phyloP scores from a whole-genome alignment of 495 filamentous ascomycete genomes.

The Hyaloscypha hepaticicola region DNA sequence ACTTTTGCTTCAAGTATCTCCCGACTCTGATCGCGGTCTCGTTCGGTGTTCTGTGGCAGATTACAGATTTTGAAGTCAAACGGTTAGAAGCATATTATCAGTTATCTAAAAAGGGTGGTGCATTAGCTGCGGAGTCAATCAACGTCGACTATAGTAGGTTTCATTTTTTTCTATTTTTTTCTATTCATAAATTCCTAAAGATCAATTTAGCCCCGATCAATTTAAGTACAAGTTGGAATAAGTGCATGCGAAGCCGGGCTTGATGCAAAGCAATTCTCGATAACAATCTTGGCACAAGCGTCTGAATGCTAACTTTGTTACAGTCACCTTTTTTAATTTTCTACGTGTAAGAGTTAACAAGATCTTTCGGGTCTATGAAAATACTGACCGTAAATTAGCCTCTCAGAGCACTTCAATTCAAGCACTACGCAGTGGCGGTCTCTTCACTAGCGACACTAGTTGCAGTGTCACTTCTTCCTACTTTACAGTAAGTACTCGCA shows the following conservation, averaged over 20 bases:
- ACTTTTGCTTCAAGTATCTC: constrained; percentile 72
- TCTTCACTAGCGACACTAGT: constrained; percentile 61
- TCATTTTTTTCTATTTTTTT: constrained; percentile 5
- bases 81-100: constrained; percentile 75
- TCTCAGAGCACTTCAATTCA: constrained; percentile 54
- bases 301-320: not conserved
- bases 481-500: not conserved
- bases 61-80: constrained; percentile 71
- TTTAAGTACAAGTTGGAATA: not conserved
- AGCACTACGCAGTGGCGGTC: constrained; percentile 64
- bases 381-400: constrained; percentile 41
- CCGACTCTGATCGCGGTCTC: constrained; percentile 66
- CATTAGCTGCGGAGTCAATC: constrained; percentile 63
- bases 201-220: not conserved
- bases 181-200: not conserved
- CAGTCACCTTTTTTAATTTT: constrained; percentile 17
- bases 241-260: not conserved
- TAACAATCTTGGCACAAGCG: too few species aligned
- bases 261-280: not conserved
- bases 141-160: constrained; percentile 70
- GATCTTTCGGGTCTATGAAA: not conserved
- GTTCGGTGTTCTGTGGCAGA: constrained; percentile 74
- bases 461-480: constrained; percentile 51
- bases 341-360: not conserved
- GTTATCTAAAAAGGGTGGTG: constrained; percentile 61